Evolutionary conservation across 176 grass and related monocot species (phyloP).

Genomic region (Typha latifolia): DNA sequence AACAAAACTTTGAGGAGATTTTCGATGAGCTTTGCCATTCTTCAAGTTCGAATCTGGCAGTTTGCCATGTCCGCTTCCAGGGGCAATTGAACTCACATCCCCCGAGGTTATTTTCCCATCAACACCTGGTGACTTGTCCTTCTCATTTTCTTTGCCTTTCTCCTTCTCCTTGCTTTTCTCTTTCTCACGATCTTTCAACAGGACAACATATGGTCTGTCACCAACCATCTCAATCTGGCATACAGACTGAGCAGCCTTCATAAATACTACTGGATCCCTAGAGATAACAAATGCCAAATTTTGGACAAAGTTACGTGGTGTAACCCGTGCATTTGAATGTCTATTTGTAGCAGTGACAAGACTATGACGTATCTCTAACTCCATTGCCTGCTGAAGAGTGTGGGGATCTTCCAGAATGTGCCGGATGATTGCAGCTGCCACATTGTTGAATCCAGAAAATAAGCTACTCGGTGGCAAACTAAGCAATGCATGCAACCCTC

Average conservation of each 20-base stretch:
- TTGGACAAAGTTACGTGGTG: conserved; percentile 79
- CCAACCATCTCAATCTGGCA: conserved; percentile 98
- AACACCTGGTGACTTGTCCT: conserved; percentile 38
- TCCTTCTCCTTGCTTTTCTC: conserved; percentile 86
- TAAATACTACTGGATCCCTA: conserved; percentile 76
- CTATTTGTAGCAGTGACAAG: conserved; percentile 76
- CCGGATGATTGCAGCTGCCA: conserved; percentile 83
- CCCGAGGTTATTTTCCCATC: conserved; percentile 34
- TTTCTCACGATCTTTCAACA: conserved; percentile 87
- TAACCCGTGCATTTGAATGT: conserved; percentile 73
- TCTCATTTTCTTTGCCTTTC: conserved; percentile 56
- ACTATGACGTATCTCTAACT: conserved; percentile 91
- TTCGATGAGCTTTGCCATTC: conserved; percentile 67
- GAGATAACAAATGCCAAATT: conserved; percentile 83
- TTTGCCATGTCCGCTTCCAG: conserved; percentile 47
- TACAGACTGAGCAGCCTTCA: conserved; percentile 86
- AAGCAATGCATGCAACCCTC: conserved; percentile 66
- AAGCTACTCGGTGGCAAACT: conserved; percentile 70
- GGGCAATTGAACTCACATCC: conserved; percentile 26
- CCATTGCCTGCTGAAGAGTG: conserved; percentile 99
- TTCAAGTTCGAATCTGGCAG: conserved; percentile 48
- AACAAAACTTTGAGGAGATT: conserved; percentile 81
- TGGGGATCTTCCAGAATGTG: conserved; percentile 97
- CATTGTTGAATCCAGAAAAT: conserved; percentile 91
- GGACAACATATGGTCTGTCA: conserved; percentile 78